phyloP scores from a whole-genome alignment of 345 rosid genomes.

The Aegle marmelos region DNA sequence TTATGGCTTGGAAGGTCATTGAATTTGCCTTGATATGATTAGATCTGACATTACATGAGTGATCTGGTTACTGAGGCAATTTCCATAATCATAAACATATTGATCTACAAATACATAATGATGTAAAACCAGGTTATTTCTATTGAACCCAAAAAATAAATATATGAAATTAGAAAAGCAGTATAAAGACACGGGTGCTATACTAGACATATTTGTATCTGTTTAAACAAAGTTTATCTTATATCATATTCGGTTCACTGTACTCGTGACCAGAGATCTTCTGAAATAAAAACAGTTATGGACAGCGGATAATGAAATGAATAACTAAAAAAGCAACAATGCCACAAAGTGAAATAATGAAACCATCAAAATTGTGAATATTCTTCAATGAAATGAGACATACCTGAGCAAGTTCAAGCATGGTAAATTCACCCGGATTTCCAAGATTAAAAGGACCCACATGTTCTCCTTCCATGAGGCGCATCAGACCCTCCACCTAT shows the following conservation, averaged over 20 bases:
- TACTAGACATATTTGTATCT: not conserved
- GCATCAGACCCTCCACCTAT: conserved; percentile 97
- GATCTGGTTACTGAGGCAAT: not conserved
- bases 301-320: not conserved
- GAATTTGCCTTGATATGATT: not conserved
- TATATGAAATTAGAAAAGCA: not conserved
- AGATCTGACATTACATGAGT: not conserved
- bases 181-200: not conserved
- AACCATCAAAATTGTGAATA: not conserved
- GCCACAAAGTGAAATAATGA: not conserved
- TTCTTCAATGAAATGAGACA: not conserved
- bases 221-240: not conserved
- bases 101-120: not conserved
- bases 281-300: not conserved
- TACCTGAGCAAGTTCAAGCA: conserved; percentile 98
- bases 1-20: not conserved
- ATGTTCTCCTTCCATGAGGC: conserved; percentile 98
- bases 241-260: not conserved
- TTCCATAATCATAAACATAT: not conserved
- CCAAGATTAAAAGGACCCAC: conserved; percentile 98
- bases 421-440: conserved; percentile 98
- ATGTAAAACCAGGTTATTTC: not conserved
- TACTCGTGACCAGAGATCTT: not conserved
- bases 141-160: not conserved
- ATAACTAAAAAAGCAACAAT: not conserved